Evolutionary conservation across 2,329 filamentous ascomycete genomes (phyloP).

Genomic region (Aspergillus pseudonomiae): DNA sequence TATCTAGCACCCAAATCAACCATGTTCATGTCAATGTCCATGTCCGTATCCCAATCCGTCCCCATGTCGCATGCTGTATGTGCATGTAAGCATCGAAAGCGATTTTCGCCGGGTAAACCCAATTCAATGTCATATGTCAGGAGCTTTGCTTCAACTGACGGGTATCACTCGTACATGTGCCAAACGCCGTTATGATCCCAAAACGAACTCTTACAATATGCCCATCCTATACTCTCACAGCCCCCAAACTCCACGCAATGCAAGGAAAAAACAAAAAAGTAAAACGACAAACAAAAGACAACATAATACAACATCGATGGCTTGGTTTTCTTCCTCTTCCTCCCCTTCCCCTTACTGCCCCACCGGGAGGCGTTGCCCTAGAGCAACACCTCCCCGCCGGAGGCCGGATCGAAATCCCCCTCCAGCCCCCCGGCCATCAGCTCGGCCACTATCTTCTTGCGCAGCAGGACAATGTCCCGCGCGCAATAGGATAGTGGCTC

Average conservation of each 20-base stretch:
- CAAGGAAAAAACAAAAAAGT: not conserved
- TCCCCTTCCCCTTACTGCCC: not conserved
- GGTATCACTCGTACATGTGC: conserved; percentile 18
- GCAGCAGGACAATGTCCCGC: conserved; percentile 43
- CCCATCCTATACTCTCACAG: not conserved
- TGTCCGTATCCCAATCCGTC: not conserved
- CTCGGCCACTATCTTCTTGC: conserved; percentile 52
- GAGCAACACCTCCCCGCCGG: conserved; percentile 26
- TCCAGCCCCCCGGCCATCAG: conserved; percentile 49
- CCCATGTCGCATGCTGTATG: not conserved
- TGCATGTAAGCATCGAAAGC: not conserved
- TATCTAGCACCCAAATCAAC: not conserved
- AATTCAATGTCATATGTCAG: conserved; percentile 17
- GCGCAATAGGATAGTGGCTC: conserved; percentile 48
- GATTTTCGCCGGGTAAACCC: not conserved
- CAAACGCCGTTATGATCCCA: conserved; percentile 6
- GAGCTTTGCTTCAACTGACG: conserved; percentile 27
- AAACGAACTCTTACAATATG: conserved; percentile 10
- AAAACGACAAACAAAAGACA: not conserved
- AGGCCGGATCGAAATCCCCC: conserved; percentile 43
- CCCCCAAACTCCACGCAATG: not conserved
- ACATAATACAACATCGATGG: not conserved
- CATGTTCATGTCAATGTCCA: not conserved
- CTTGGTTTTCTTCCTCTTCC: not conserved
- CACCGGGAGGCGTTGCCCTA: conserved; percentile 11